A percentile compares a stretch with the other conserved stretches of the same genome.
Evolutionary conservation across 1,284 basidiomycete species (phyloP).

Genomic region (Coniferiporia sulphurascens): DNA sequence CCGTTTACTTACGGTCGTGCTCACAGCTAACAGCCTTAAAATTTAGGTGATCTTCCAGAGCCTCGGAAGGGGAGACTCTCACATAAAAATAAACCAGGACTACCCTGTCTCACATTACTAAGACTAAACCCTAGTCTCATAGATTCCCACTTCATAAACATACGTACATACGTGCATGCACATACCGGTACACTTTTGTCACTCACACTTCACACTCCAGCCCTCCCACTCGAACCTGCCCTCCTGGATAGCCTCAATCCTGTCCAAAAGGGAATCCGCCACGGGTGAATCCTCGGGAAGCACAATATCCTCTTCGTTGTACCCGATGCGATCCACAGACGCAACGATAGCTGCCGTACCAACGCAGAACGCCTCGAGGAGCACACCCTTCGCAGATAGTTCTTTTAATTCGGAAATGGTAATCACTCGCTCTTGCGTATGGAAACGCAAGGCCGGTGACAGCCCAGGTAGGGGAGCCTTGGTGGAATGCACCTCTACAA

Average conservation of each 20-base stretch:
- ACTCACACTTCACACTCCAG: slow-evolving; percentile 46
- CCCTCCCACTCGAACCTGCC: slow-evolving; percentile 49
- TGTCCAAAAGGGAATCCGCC: slow-evolving; percentile 49
- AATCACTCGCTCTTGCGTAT: slow-evolving; percentile 54
- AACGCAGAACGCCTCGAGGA: slow-evolving; percentile 69
- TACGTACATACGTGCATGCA: not conserved
- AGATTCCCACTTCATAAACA: too few relatives aligned
- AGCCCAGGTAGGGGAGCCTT: slow-evolving; percentile 36
- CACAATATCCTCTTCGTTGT: slow-evolving; percentile 45
- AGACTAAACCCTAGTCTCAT: not conserved
- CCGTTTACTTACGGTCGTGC: too few relatives aligned
- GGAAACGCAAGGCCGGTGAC: slow-evolving; percentile 36
- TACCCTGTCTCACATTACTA: not conserved
- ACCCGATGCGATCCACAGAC: slow-evolving; percentile 53
- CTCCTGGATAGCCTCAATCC: slow-evolving; percentile 61
- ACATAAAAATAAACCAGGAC: too few relatives aligned
- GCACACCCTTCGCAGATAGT: slow-evolving; percentile 42
- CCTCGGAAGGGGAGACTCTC: too few relatives aligned
- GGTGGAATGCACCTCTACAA: slow-evolving; percentile 46
- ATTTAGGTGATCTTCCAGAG: too few relatives aligned
- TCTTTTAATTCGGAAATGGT: slow-evolving; percentile 57
- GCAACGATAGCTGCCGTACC: slow-evolving; percentile 69
- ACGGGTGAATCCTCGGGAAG: slow-evolving; percentile 45
- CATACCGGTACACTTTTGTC: not conserved
- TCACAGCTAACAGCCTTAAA: too few relatives aligned